Base-by-base conservation (phyloP, 2,329 filamentous ascomycete species). In the Emmonsiellopsis sp. region DNA sequence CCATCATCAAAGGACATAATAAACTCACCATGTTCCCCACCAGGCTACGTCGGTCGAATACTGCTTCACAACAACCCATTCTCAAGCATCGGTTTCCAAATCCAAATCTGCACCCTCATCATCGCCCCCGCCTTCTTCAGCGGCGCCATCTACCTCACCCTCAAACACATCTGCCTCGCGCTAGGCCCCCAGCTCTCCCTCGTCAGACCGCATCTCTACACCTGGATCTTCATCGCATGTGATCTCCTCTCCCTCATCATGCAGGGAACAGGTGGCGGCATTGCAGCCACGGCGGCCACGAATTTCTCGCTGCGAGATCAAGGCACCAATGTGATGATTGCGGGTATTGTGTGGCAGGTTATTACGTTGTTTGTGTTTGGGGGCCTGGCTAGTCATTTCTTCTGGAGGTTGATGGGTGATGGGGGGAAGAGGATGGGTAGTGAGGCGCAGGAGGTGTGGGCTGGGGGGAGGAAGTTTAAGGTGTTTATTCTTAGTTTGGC, bases 61-160 rank as follows among this genome's bases (percentile, higher is more conserved):
- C 69, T 78, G 60, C 76, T 80, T 61, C 76, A 76, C 62, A 49
- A 74, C 37, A 77, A 85, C 61, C 71, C 70, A 1, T 77, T 73
- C 59, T 63, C 66, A 51, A 61, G 67, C 11, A 58, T 65, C 11
- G 70, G 70, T 2, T 80, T 80, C 61, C 61, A 79, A 38, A 64
- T 67, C 41, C 35, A 59, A 37, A 60, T 62, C 48, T 57, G 79
- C 61, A 80, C 77, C 58, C 72, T 87, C 54, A 86, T 83, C 2
- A 77, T 86, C 55, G 83, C 74, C 0, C 83, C 84, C 0, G 82
- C 82, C 1, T 86, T 85, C 62, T 73, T 85, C 63, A 77, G 80
- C 7, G 83, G 81, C 1, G 80, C 76, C 1, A 76, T 86, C 42
- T 87, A 87, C 62, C 69, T 87, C 49, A 83, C 79, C 55, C 70